These are phyloP conservation scores for Wickerhamomyces alni DNA, from an alignment of 805 yeast species.

Conservation along the genomic window DNA sequence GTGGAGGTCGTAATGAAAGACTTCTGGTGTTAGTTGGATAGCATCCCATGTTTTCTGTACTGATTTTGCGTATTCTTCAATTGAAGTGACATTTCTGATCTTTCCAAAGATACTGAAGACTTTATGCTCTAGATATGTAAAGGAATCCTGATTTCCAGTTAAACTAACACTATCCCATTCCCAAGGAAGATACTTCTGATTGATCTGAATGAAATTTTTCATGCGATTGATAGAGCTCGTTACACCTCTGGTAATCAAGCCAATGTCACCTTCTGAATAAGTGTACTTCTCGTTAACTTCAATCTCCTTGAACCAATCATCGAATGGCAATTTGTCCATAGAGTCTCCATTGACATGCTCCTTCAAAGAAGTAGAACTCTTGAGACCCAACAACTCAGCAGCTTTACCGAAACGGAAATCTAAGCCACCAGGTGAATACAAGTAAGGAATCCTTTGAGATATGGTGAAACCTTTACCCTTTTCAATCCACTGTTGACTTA, in stretches of 20 bases:
- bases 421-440: conserved; percentile 42
- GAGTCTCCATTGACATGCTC: conserved; percentile 7
- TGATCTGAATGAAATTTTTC: conserved; percentile 6
- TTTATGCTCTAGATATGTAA: conserved; percentile 6
- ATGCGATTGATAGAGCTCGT: conserved; percentile 19
- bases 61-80: neutral
- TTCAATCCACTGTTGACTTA: conserved; percentile 41
- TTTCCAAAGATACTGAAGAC: conserved; percentile 4
- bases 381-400: conserved; percentile 20
- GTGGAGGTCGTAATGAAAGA: neutral
- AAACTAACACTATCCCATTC: conserved; percentile 10
- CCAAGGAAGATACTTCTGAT: conserved; percentile 14
- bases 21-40: conserved; percentile 1
- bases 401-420: conserved; percentile 28
- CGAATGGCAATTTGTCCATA: conserved; percentile 16
- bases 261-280: conserved; percentile 32
- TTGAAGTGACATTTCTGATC: conserved; percentile 1
- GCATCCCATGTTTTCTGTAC: conserved; percentile 7
- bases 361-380: conserved; percentile 4
- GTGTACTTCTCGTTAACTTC: conserved; percentile 46
- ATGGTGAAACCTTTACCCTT: conserved; percentile 19
- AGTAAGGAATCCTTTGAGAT: conserved; percentile 46
- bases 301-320: conserved; percentile 42
- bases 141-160: neutral
- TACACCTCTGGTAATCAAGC: conserved; percentile 25